Conservation (phyloP, 768 basidiomycete species). For the Lyophyllum shimeji region DNA sequence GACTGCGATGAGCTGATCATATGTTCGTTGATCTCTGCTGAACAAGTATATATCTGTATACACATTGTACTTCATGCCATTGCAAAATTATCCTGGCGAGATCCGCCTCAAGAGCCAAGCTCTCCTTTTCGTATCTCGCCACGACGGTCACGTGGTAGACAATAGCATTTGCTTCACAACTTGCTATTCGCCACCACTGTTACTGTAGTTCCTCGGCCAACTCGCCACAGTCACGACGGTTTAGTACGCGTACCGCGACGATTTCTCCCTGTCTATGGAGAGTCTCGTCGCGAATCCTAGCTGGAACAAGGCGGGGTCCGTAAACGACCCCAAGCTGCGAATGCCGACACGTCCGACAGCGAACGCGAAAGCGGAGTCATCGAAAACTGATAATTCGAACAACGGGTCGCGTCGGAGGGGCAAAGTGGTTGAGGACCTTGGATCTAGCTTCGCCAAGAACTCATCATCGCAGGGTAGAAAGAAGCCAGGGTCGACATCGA, state of each 20-base stretch:
- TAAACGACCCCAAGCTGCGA: conserved; percentile 12
- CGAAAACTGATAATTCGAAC: background rate
- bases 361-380: background rate
- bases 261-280: conserved; percentile 9
- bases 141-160: too few relatives aligned
- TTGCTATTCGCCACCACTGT: too few relatives aligned
- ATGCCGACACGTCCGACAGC: conserved; percentile 9
- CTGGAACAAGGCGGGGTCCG: conserved; percentile 4
- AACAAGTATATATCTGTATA: too few relatives aligned
- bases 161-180: too few relatives aligned
- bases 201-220: too few relatives aligned
- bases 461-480: background rate
- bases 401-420: conserved; percentile 8
- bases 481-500: background rate
- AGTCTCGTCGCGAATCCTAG: conserved; percentile 1
- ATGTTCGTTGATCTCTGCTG: too few relatives aligned
- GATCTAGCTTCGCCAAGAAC: conserved; percentile 14
- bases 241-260: background rate
- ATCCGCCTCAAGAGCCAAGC: too few relatives aligned
- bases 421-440: conserved; percentile 16
- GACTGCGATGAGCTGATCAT: background rate
- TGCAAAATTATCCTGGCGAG: too few relatives aligned
- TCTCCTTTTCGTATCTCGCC: too few relatives aligned
- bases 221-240: background rate
- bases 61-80: too few relatives aligned